phyloP scores from a whole-genome alignment of 257 asterid genomes.

The Linderniella brevidens region DNA sequence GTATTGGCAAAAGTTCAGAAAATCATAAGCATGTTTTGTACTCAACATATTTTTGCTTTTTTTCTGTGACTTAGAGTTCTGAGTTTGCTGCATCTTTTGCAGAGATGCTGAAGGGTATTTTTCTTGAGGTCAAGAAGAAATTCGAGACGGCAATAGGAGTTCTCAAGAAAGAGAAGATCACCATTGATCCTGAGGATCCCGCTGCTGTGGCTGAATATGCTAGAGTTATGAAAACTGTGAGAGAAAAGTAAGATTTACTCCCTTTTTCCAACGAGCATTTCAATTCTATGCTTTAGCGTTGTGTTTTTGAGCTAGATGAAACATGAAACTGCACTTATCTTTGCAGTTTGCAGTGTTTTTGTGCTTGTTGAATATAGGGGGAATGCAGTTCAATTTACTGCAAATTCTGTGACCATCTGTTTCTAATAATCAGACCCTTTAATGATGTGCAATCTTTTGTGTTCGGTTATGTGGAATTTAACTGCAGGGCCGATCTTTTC shows the following conservation, averaged over 20 bases:
- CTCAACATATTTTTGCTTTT: not conserved
- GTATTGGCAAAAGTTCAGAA: no score
- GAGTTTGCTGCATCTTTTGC: constrained; percentile 23
- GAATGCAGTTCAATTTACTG: no score
- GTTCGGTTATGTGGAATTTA: not conserved
- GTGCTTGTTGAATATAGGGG: no score
- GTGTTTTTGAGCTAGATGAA: no score
- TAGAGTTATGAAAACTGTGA: constrained; percentile 58
- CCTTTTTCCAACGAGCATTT: not conserved
- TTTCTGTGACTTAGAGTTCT: constrained; percentile 9
- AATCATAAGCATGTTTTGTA: no score
- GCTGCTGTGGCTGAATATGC: constrained; percentile 87
- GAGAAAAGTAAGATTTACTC: constrained; percentile 58
- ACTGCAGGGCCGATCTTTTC: constrained; percentile 63
- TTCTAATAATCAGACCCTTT: no score
- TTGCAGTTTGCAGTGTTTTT: no score
- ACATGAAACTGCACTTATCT: no score
- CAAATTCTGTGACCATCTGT: no score
- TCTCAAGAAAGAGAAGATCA: constrained; percentile 75
- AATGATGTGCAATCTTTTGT: no score
- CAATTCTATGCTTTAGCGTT: no score
- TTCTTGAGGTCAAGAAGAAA: constrained; percentile 81
- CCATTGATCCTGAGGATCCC: constrained; percentile 76
- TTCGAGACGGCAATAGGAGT: constrained; percentile 76
- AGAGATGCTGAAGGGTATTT: constrained; percentile 91